These are phyloP conservation scores for Rhodotorula sp. DNA, from an alignment of 1,284 basidiomycete species.

Conservation along the genomic window DNA sequence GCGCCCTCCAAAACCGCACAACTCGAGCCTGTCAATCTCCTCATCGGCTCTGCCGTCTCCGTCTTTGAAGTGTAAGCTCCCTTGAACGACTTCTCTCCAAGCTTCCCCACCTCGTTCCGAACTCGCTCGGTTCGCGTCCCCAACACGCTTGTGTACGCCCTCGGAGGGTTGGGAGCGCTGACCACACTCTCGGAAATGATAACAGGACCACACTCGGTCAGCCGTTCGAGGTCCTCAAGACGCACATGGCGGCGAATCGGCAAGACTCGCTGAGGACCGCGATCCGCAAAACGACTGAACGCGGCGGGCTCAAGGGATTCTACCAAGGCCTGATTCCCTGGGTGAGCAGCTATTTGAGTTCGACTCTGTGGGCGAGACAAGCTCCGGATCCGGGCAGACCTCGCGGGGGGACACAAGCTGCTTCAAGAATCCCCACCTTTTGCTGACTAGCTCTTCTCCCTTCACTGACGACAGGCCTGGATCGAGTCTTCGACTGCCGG, in stretches of 20 bases:
- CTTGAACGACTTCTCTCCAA: neutral
- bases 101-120: neutral
- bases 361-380: neutral
- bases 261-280: conserved; percentile 21
- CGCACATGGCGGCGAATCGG: conserved; percentile 34
- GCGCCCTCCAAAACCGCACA: neutral
- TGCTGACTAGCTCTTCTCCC: neutral
- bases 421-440: neutral
- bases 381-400: neutral
- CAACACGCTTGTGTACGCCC: neutral
- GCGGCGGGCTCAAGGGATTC: conserved; percentile 82
- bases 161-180: neutral
- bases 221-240: conserved; percentile 40
- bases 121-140: neutral
- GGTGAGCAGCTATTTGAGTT: conserved; percentile 53
- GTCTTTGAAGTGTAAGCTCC: conserved; percentile 33
- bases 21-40: conserved; percentile 20
- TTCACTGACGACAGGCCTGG: conserved; percentile 24
- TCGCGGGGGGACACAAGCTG: neutral
- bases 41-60: conserved; percentile 28
- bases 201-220: conserved; percentile 25
- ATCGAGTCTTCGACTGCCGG: conserved; percentile 85
- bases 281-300: conserved; percentile 45
- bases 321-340: conserved; percentile 99
- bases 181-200: no score